These are phyloP conservation scores for Leersia perrieri DNA, from an alignment of 176 grass and related monocot species.

Conservation along the genomic window DNA sequence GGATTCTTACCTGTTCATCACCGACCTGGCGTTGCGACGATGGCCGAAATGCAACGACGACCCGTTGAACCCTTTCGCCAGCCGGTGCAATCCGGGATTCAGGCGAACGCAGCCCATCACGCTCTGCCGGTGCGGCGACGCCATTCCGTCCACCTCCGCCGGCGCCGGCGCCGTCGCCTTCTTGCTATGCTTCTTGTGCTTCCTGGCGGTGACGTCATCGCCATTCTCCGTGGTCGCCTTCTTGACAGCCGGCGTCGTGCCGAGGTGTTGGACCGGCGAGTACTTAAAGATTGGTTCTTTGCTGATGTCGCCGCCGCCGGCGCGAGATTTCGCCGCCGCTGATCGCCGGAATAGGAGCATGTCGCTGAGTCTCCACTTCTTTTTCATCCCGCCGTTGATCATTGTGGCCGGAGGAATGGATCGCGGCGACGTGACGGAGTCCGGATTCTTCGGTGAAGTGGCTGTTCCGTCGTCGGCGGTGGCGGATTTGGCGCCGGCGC, in stretches of 20 bases:
- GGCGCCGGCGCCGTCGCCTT: not conserved
- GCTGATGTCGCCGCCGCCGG: constrained; percentile 27
- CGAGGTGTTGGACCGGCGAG: constrained; percentile 34
- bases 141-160: not conserved
- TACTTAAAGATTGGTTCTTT: constrained; percentile 68
- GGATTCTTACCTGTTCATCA: constrained; percentile 29
- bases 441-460: not conserved
- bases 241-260: constrained; percentile 25
- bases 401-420: not conserved
- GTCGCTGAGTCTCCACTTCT: constrained; percentile 79
- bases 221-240: constrained; percentile 10
- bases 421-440: not conserved
- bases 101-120: constrained; percentile 60
- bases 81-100: constrained; percentile 52
- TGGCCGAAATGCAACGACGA: constrained; percentile 44
- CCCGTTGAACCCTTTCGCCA: constrained; percentile 50
- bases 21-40: constrained; percentile 23
- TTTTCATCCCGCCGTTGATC: constrained; percentile 48
- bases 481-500: constrained; percentile 22
- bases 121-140: constrained; percentile 24
- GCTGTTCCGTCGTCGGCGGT: not conserved
- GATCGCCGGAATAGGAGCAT: constrained; percentile 81
- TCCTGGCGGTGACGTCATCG: constrained; percentile 12
- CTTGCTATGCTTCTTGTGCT: constrained; percentile 49
- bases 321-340: constrained; percentile 40